Base-by-base conservation (phyloP, 495 filamentous ascomycete genomes). In the Margaritispora aquatica region DNA sequence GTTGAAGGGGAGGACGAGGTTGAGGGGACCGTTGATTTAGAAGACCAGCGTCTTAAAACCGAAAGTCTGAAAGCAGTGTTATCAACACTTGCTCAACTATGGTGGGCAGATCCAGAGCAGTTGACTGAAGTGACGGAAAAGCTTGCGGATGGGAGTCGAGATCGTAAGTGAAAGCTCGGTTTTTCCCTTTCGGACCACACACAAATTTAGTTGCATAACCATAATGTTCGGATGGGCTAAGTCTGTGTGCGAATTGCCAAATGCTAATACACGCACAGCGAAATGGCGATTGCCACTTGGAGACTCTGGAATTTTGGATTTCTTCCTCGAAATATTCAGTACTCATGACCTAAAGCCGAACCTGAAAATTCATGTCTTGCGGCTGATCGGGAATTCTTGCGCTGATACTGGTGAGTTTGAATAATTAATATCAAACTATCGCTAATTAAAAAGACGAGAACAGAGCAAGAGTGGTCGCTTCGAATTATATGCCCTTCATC, bases 301-400 rank as follows among this genome's bases (percentile, higher is more conserved):
- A 2, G 81, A 85, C 22, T 81, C 86, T 10, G 88, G 87, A 0
- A 71, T 92, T 19, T 68, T 93, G 22, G 74, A 77, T 2, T 86
- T 89, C 59, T 88, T 89, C 62, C 73, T 90, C 10, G 65, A 74
- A 19, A 61, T 85, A 4, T 63, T 88, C 46, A 69, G 79, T 10
- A 72, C 66, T 0, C 63, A 72, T 19, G 69, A 69, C 1, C 29
- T 75, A 9, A 60, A 65, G 1, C 61, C 61, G 15, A 46, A 64
- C 7, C 67, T 82, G 5, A 67, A 69, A 31, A 69, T 73, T 21
- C 84, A 89, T 62, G 76, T 80, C 26, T 72, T 94, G 27, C 82
- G 88, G 17, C 61, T 93, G 23, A 75, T 91, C 65, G 89, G 87
- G 1, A 93, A 93, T 70, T 84, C 83, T n/a, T 92, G 88, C 70